Base-by-base conservation (phyloP, 2,329 filamentous ascomycete species). In the Helicocarpus griseus region DNA sequence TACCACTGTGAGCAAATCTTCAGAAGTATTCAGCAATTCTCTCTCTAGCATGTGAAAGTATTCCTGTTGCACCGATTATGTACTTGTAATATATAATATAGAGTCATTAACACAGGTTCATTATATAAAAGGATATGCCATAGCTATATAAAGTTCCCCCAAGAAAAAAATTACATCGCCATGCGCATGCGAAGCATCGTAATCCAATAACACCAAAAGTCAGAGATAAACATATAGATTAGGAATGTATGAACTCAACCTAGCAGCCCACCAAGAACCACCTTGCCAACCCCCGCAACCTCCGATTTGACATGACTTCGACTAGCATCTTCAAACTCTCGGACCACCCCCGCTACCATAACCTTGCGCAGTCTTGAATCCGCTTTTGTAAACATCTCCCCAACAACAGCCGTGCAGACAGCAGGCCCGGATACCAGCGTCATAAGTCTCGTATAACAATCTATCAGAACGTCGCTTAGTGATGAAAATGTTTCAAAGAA, bases 401-500 rank as follows among this genome's bases (percentile, higher is more conserved):
- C 87, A 0, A 97, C 77, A 0, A 75, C 69, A 0, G 81, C 77
- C 4, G 77, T 80, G 63, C 87, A 93, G 47, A 86, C 79, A 24
- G 85, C 80, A 1, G 90, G 85, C 2, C 82, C 81, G n/a, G 83
- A 78, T 21, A 97, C 75, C 53, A 98, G 74, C 40, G 76, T 77
- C 61, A 94, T 74, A 26, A 98, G 80, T 50, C 83, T 81, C 33
- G 83, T 82, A 70, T 98, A 98, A 63, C 84, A 88, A 67, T 97
- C 93, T 61, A 96, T 94, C 55, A 98, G 73, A 2, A 95, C 88
- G 65, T 98, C 93, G 72, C 93, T 97, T 5, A 98, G 77, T 11
- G 93, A 96, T 13, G 89, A 86, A 71, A 97, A 97, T 0, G 90
- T 96, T 72, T 94, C 89, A 68, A 91, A 93, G 63, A 95, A 98